Evolutionary conservation across 2,329 filamentous ascomycete species (phyloP).

Genomic region (Tolypocladium inflatum): DNA sequence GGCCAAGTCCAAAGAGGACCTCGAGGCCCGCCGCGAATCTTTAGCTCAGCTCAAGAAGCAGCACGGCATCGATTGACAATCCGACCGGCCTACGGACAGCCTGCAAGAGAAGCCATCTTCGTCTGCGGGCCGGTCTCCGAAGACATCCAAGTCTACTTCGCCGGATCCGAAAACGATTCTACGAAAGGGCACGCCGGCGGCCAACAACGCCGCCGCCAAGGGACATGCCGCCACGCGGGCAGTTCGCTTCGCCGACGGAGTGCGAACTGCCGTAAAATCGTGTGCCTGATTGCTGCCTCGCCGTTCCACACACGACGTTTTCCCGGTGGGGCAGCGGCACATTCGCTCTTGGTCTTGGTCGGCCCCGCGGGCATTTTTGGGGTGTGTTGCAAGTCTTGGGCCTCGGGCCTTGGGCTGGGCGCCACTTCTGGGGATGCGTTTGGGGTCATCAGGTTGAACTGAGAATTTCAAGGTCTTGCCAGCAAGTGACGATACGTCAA

Average conservation of each 20-base stretch:
- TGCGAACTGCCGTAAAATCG: conserved; percentile 25
- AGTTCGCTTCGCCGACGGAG: conserved; percentile 32
- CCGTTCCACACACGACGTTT: background rate
- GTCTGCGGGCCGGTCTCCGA: conserved; percentile 54
- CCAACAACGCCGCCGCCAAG: conserved; percentile 22
- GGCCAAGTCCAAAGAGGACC: conserved; percentile 80
- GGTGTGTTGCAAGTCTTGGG: background rate
- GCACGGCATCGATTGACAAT: conserved; percentile 96
- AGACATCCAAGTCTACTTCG: conserved; percentile 30
- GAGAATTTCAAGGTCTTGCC: conserved; percentile 14
- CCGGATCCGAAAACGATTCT: conserved; percentile 33
- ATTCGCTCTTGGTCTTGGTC: background rate
- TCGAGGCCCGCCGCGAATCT: conserved; percentile 89
- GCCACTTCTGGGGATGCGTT: conserved; percentile 3
- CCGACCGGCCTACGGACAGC: conserved; percentile 57
- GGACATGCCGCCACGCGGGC: conserved; percentile 27
- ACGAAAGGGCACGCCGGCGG: conserved; percentile 30
- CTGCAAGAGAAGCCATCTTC: conserved; percentile 32
- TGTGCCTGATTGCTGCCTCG: conserved; percentile 23
- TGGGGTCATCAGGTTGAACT: background rate
- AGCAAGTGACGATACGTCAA: conserved; percentile 21
- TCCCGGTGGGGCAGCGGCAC: background rate
- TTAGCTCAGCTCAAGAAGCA: conserved; percentile 97
- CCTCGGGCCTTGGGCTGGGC: background rate
- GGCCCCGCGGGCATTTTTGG: background rate